These are phyloP conservation scores for Xylogone sp. DNA, from an alignment of 2,329 filamentous ascomycete species.

Conservation along the genomic window DNA sequence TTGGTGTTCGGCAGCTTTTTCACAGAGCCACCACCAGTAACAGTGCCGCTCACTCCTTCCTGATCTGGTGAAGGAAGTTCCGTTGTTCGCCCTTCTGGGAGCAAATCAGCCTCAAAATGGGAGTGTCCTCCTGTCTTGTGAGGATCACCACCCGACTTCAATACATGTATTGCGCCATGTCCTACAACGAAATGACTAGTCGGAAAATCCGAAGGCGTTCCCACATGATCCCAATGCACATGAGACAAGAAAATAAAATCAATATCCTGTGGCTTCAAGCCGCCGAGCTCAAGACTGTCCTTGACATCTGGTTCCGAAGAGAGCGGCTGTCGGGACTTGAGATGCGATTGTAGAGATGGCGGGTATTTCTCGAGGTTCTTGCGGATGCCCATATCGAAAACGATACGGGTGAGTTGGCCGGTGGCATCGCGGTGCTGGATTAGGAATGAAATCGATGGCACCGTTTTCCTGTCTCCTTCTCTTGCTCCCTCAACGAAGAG, in stretches of 20 bases:
- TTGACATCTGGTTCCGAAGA: conserved; percentile 39
- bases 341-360: conserved; percentile 37
- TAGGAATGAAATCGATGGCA: conserved; percentile 51
- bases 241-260: conserved; percentile 39
- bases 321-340: conserved; percentile 39
- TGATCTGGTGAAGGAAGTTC: background rate
- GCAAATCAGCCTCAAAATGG: background rate
- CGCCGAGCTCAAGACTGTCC: conserved; percentile 31
- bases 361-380: conserved; percentile 39
- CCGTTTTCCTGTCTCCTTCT: conserved; percentile 37
- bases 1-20: conserved; percentile 19
- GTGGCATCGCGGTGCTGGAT: conserved; percentile 39
- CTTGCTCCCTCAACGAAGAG: conserved; percentile 42
- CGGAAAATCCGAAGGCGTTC: conserved; percentile 47
- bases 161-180: conserved; percentile 35
- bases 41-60: background rate
- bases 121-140: background rate
- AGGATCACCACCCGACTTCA: background rate
- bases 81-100: background rate
- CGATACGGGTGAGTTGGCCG: conserved; percentile 29
- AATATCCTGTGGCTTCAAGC: conserved; percentile 18
- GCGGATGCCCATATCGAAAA: conserved; percentile 51
- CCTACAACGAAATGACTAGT: conserved; percentile 41
- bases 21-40: conserved; percentile 2
- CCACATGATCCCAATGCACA: conserved; percentile 54